Base-by-base conservation (phyloP, 2,329 filamentous ascomycete species). In the Fonsecaea pedrosoi region DNA sequence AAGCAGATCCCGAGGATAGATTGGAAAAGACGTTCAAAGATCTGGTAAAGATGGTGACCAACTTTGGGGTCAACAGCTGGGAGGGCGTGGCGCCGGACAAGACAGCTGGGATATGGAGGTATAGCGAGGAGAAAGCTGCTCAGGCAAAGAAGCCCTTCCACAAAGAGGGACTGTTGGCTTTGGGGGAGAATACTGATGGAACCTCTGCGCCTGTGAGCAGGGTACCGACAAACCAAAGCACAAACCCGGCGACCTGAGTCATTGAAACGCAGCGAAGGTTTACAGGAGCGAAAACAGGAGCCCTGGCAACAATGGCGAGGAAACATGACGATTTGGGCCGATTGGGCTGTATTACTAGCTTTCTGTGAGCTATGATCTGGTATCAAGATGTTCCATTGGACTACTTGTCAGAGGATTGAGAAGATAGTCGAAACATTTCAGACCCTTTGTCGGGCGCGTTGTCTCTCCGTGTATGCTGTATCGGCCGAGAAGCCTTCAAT, bases 81-180 rank as follows among this genome's bases (percentile, higher is more conserved):
- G 71, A 73, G 1, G 75, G 75, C 7, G 74, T 87, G 18, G 89
- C 91, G 70, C 79, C 83, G 40, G 85, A 87, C 55, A 89, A 90
- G 80, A 92, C 90, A 1, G 87, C 86, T 62, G 90, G 90, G 0
- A 82, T 92, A 37, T 92, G 90, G 90, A 81, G 86, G 66, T 92
- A 90, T 76, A 87, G 90, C 77, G 77, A 82, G 69, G 76, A 81
- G 65, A 85, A 85, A 74, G 85, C 82, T 7, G 74, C 73, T n/a
- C 64, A 69, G 69, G 80, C 80, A 25, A 73, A 75, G 62, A 76
- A 77, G 12, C 81, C 81, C 9, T 83, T 82, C 70, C 78, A 82
- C 32, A 75, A 76, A 62, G 73, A 75, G 61, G 79, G 78, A 32
- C 73, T 74, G 25, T 74, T 78, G 58, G 80, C 79, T 9, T 71